phyloP scores from a whole-genome alignment of 2,329 filamentous ascomycete species.

The Aspergillus novoparasiticus region DNA sequence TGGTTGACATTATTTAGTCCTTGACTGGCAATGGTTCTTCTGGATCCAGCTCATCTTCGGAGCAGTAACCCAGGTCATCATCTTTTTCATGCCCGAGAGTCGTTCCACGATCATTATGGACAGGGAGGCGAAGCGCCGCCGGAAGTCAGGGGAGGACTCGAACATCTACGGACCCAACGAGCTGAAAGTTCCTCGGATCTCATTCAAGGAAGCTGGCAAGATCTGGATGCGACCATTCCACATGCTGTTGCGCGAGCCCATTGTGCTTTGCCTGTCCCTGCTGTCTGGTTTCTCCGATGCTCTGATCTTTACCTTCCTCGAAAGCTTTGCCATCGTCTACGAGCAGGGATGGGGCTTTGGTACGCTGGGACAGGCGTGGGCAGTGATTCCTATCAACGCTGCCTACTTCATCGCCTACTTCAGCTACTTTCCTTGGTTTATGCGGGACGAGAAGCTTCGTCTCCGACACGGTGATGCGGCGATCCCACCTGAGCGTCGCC shows the following conservation, averaged over 20 bases:
- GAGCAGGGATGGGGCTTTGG: constrained; percentile 61
- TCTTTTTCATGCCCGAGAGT: constrained; percentile 58
- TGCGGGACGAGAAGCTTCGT: constrained; percentile 40
- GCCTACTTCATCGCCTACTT: constrained; percentile 67
- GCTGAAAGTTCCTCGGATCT: constrained; percentile 50
- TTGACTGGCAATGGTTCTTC: constrained; percentile 59
- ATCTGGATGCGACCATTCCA: constrained; percentile 67
- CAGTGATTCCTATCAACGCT: constrained; percentile 67
- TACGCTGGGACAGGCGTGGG: constrained; percentile 58
- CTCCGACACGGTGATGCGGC: constrained; percentile 50
- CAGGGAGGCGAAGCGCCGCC: constrained; percentile 57
- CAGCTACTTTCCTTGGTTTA: constrained; percentile 55
- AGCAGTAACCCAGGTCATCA: constrained; percentile 53
- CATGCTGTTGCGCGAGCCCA: constrained; percentile 73
- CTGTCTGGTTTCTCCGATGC: constrained; percentile 72
- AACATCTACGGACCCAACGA: constrained; percentile 68
- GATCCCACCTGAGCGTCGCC: constrained; percentile 63
- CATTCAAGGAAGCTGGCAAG: constrained; percentile 29
- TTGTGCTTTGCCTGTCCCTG: constrained; percentile 68
- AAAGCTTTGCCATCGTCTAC: constrained; percentile 60
- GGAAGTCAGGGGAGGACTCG: constrained; percentile 53
- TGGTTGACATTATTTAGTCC: constrained; percentile 3
- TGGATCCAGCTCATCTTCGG: constrained; percentile 64
- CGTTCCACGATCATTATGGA: constrained; percentile 60
- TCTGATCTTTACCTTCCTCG: constrained; percentile 67